phyloP scores from a whole-genome alignment of 768 basidiomycete species.

The Holtermanniella nyarrowii region DNA sequence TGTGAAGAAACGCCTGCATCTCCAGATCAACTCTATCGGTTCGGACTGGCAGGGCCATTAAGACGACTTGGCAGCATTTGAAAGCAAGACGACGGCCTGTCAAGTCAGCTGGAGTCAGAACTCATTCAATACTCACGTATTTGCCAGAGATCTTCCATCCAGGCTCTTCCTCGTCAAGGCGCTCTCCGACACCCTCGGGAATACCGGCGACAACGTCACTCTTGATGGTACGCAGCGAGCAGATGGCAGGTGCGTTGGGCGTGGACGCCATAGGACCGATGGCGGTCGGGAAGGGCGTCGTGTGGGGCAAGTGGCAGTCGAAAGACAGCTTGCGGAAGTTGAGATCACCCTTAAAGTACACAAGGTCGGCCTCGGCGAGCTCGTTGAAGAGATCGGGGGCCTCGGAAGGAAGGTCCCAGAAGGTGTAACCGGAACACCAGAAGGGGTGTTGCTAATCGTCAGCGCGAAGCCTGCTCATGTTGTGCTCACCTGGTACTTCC shows the following conservation, averaged over 20 bases:
- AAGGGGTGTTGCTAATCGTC: constrained; percentile 29
- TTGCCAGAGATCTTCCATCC: constrained; percentile 97
- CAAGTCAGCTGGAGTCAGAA: not conserved
- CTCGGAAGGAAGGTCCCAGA: constrained; percentile 43
- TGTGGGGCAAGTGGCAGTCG: constrained; percentile 42
- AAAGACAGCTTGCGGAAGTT: constrained; percentile 69
- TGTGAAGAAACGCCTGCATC: too few relatives aligned
- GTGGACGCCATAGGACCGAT: constrained; percentile 87
- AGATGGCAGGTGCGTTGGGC: constrained; percentile 76
- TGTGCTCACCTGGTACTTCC: constrained; percentile 61
- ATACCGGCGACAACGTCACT: constrained; percentile 77
- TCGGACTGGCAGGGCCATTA: too few relatives aligned
- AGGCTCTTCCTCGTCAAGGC: constrained; percentile 70
- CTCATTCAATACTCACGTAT: constrained; percentile 59
- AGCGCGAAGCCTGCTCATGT: constrained; percentile 20
- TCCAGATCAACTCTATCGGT: too few relatives aligned
- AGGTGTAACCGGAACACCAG: constrained; percentile 83
- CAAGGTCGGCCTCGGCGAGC: constrained; percentile 78
- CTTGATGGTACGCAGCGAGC: constrained; percentile 83
- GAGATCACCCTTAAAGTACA: constrained; percentile 85
- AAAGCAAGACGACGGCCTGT: constrained; percentile 4
- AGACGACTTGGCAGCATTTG: too few relatives aligned
- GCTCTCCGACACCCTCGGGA: constrained; percentile 51
- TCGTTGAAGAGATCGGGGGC: constrained; percentile 63
- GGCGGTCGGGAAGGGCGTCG: constrained; percentile 77